Evolutionary conservation across 1,284 basidiomycete genomes (phyloP), one percentile per base, ranked within the genome.

Genomic region (Heterobasidion irregulare): DNA sequence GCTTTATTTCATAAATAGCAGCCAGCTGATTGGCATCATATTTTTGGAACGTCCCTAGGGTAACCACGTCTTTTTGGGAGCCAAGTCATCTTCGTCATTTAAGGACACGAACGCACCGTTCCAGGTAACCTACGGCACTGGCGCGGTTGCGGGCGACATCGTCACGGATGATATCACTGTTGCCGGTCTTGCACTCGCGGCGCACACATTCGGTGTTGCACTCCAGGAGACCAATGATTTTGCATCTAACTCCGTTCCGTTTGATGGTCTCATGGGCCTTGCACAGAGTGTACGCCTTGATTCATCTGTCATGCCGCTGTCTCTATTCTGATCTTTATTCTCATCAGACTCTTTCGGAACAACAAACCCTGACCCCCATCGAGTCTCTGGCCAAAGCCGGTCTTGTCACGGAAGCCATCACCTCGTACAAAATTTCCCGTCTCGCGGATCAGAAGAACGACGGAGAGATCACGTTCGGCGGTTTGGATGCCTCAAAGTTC

Each of bases 211-310:
- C 62, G 93, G 92, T 47, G 82, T 86, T 33, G 82, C 87, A 8
- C 74, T 71, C 2, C 56, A 66, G 32, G 91, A 93, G 68, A 82
- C 79, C 48, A 63, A 68, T 2, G 82, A 92, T 52, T 92, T 92
- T 67, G 74, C 82, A 1, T 67, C 65, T 36, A 61, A 76, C 60
- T 59, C 63, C 1, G 74, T 75, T 36, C 75, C 82, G 0, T 92
- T 92, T 61, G 92, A 94, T 67, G 85, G 93, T 49, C 70, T 95
- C 59, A 85, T 97, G 89, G 87, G 92, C 57, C 76, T 93, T 61
- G 89, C 89, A 49, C 80, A 80, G 72, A 86, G 82, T 61, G 79
- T 85, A 65, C 53, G 78, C 13, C 13, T 32, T 53, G 8, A n/a
- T 19, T 2, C 52, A 47, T 52, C 36, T 26, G 26, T 26, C 26